Conservation (phyloP, 2,329 filamentous ascomycete species). For the Ceratocystis ficicola region DNA sequence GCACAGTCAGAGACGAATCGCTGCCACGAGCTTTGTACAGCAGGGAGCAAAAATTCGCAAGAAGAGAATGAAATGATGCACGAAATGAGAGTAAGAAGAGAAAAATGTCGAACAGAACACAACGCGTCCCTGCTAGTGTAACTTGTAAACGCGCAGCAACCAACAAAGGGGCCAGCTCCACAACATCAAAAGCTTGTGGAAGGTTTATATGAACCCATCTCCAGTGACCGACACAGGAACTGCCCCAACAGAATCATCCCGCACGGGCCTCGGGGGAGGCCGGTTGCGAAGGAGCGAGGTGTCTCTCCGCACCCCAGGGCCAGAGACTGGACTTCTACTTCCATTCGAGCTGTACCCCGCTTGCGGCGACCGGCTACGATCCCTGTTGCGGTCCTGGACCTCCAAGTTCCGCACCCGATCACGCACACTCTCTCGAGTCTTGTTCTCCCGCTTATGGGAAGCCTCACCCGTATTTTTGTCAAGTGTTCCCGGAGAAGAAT, state of each 20-base stretch:
- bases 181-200: background rate
- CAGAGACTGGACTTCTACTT: constrained; percentile 8
- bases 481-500: background rate
- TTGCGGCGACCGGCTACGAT: constrained; percentile 11
- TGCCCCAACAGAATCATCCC: constrained; percentile 9
- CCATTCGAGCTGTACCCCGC: background rate
- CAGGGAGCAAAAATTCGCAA: background rate
- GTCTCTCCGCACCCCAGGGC: background rate
- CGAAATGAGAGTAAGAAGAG: constrained; percentile 10
- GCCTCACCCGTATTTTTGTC: background rate
- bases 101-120: background rate
- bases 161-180: background rate
- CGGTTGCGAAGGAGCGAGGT: background rate
- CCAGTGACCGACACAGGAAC: background rate
- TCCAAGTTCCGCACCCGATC: constrained; percentile 20
- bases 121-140: background rate
- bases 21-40: background rate
- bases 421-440: constrained; percentile 13
- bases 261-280: constrained; percentile 12
- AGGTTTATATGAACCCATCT: constrained; percentile 10
- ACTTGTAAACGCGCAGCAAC: background rate
- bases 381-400: constrained; percentile 10
- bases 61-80: constrained; percentile 5
- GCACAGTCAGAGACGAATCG: constrained; percentile 7
- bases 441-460: background rate